These are phyloP conservation scores for Infundibulicybe gibba DNA, from an alignment of 768 basidiomycete genomes.

Conservation along the genomic window DNA sequence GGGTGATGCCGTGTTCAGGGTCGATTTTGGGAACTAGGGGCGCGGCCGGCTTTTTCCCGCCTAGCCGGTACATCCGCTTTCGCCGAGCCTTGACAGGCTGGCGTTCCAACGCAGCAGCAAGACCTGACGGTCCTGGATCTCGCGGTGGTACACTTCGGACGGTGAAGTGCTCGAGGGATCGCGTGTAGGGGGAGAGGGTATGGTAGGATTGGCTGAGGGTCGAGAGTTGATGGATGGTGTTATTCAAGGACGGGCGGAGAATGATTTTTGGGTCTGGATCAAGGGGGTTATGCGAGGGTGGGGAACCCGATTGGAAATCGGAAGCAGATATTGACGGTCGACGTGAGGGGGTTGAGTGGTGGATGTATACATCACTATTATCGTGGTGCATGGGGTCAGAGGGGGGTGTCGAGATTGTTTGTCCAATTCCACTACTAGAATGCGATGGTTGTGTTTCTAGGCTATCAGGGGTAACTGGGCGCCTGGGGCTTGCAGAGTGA, in stretches of 20 bases:
- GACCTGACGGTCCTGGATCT: slow-evolving; percentile 16
- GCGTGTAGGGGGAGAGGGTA: slow-evolving; percentile 91
- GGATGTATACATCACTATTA: slow-evolving; percentile 21
- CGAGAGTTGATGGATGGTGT: slow-evolving; percentile 80
- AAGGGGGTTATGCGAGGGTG: slow-evolving; percentile 16
- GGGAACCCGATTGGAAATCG: slow-evolving; percentile 15
- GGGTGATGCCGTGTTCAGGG: slow-evolving; percentile 12
- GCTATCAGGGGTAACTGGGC: slow-evolving; percentile 49
- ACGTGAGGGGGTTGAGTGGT: slow-evolving; percentile 20
- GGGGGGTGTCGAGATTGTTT: slow-evolving; percentile 44
- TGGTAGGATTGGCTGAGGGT: slow-evolving; percentile 88
- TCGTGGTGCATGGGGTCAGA: slow-evolving; percentile 22
- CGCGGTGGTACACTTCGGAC: slow-evolving; percentile 84
- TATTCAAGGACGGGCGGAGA: slow-evolving; percentile 60
- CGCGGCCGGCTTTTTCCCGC: slow-evolving; percentile 26
- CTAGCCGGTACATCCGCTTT: slow-evolving; percentile 69
- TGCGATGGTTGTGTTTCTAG: slow-evolving; percentile 45
- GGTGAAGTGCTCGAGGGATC: slow-evolving; percentile 86
- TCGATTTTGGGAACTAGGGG: background rate
- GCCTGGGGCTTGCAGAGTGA: slow-evolving; percentile 16
- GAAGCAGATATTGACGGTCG: slow-evolving; percentile 31
- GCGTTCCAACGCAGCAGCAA: slow-evolving; percentile 27
- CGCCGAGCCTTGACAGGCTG: slow-evolving; percentile 69
- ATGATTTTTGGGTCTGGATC: slow-evolving; percentile 54
- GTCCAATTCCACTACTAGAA: slow-evolving; percentile 42